phyloP scores from a whole-genome alignment of 768 basidiomycete species.

The Lactarius tabidus region DNA sequence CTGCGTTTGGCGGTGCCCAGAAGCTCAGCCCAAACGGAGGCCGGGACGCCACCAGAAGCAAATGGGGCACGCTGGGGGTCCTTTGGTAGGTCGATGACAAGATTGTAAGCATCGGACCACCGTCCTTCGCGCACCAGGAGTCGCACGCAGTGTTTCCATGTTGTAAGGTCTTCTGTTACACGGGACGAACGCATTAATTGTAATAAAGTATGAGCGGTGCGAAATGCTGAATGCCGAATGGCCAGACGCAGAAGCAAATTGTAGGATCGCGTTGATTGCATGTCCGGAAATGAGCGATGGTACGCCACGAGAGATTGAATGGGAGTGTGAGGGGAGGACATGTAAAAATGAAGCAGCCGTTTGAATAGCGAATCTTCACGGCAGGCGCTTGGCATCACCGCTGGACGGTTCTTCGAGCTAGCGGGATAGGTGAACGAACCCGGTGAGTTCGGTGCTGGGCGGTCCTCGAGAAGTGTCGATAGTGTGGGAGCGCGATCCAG shows the following conservation, averaged over 20 bases:
- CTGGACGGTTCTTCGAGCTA: neutral
- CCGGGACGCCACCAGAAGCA: constrained; percentile 30
- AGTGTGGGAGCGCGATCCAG: neutral
- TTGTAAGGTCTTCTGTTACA: constrained; percentile 47
- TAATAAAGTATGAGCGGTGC: constrained; percentile 45
- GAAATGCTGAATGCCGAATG: constrained; percentile 48
- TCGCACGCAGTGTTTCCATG: constrained; percentile 53
- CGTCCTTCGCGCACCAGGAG: constrained; percentile 51
- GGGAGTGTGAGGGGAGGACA: constrained; percentile 30
- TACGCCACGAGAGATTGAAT: constrained; percentile 45
- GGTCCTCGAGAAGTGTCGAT: neutral
- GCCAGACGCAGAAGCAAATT: constrained; percentile 46
- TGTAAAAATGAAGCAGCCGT: constrained; percentile 11
- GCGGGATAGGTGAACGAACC: neutral
- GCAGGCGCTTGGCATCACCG: neutral
- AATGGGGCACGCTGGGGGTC: constrained; percentile 2
- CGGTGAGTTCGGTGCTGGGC: neutral
- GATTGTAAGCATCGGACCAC: constrained; percentile 56
- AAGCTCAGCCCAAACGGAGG: constrained; percentile 60
- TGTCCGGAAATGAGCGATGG: constrained; percentile 36
- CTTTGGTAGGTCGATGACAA: constrained; percentile 5
- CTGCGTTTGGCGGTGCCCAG: constrained; percentile 43
- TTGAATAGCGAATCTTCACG: neutral
- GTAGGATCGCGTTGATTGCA: constrained; percentile 41
- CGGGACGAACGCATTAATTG: constrained; percentile 42